Evolutionary conservation across 2,329 filamentous ascomycete species (phyloP).

Genomic region (Elsinoe perseae): DNA sequence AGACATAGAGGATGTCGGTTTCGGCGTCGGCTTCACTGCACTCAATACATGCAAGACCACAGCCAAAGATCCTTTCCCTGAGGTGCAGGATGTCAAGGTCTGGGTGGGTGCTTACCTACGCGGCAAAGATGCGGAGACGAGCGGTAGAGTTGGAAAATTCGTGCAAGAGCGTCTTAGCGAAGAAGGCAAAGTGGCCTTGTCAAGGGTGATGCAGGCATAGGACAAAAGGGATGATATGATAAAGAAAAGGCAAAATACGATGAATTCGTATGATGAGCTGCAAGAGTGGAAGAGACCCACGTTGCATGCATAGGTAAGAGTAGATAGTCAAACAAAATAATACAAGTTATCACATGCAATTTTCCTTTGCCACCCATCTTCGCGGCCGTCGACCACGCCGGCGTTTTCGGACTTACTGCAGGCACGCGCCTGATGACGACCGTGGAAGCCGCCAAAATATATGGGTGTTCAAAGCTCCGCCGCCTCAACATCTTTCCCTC

Average conservation of each 20-base stretch:
- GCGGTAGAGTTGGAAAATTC: constrained; percentile 62
- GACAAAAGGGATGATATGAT: not conserved
- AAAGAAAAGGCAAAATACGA: not conserved
- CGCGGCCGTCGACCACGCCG: not conserved
- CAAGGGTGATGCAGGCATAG: constrained; percentile 29
- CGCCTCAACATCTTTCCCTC: not conserved
- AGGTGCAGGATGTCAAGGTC: constrained; percentile 66
- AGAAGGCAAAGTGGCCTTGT: constrained; percentile 35
- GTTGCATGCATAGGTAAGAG: not conserved
- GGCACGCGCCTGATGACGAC: not conserved
- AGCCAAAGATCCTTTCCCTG: constrained; percentile 72
- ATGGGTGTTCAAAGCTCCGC: not conserved
- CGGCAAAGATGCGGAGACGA: constrained; percentile 65
- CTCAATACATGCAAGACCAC: constrained; percentile 80
- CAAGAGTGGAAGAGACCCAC: not conserved
- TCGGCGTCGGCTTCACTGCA: constrained; percentile 88
- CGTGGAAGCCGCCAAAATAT: not conserved
- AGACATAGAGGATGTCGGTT: constrained; percentile 89
- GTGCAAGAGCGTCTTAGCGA: constrained; percentile 59
- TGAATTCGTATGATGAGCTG: not conserved
- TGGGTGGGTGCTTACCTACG: constrained; percentile 82
- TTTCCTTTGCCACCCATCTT: not conserved
- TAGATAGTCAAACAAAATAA: constrained; percentile 4
- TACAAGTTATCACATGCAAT: not conserved
- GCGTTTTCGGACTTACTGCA: not conserved